Evolutionary conservation across 1,284 basidiomycete species (phyloP).

Genomic region (Trametes hirsuta): DNA sequence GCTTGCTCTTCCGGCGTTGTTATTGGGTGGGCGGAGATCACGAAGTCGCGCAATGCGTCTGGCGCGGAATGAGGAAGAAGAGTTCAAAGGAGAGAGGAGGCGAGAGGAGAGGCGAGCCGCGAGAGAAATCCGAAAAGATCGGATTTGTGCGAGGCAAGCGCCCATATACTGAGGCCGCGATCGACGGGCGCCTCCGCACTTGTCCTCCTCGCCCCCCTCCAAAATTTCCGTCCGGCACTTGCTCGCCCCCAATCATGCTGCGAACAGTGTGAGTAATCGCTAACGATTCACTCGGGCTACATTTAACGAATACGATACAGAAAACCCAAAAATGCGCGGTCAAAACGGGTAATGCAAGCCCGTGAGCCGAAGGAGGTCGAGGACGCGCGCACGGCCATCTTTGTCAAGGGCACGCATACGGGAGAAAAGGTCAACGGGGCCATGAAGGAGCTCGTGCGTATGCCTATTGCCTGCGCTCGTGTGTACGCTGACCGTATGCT

Average conservation of each 20-base stretch:
- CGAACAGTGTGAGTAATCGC: constrained; percentile 41
- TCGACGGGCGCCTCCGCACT: constrained; percentile 10
- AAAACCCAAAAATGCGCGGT: constrained; percentile 96
- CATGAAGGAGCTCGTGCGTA: constrained; percentile 87
- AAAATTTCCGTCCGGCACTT: constrained; percentile 7
- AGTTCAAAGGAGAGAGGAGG: background rate
- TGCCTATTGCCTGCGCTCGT: background rate
- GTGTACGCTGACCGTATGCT: background rate
- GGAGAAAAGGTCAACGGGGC: constrained; percentile 80
- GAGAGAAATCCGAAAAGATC: background rate
- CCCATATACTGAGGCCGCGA: background rate
- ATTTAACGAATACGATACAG: constrained; percentile 42
- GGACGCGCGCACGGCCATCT: constrained; percentile 82
- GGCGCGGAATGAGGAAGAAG: too few relatives aligned
- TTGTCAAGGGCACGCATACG: constrained; percentile 88
- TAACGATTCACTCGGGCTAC: background rate
- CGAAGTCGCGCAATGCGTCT: too few relatives aligned
- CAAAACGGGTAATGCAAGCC: constrained; percentile 91
- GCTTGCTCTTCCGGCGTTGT: background rate
- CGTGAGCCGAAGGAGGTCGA: constrained; percentile 91
- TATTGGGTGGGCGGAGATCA: background rate
- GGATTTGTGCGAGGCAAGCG: background rate
- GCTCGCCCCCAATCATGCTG: constrained; percentile 34
- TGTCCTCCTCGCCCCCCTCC: constrained; percentile 8
- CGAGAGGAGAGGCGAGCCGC: background rate